These are phyloP conservation scores for Geosiphon pyriformis DNA, from an alignment of 192 early-diverging fungal genomes.

Conservation along the genomic window DNA sequence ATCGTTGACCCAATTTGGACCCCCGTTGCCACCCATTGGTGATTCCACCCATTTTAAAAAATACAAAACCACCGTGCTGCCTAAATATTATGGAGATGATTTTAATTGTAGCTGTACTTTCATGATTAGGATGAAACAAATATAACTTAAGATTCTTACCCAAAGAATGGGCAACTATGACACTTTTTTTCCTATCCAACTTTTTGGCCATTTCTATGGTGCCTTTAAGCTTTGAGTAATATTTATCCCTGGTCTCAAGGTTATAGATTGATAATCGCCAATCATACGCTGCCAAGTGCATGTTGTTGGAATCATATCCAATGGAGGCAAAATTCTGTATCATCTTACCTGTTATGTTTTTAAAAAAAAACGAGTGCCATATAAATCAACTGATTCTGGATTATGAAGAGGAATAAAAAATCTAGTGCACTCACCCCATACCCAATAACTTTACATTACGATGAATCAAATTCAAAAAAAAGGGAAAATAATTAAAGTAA, in stretches of 20 bases:
- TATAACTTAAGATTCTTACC: conserved; percentile 28
- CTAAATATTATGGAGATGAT: conserved; percentile 28
- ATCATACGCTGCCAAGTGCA: conserved; percentile 85
- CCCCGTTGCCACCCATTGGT: conserved; percentile 59
- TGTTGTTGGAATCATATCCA: conserved; percentile 85
- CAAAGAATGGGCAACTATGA: conserved; percentile 62
- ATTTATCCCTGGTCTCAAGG: conserved; percentile 75
- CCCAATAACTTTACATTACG: conserved; percentile 62
- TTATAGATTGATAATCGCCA: conserved; percentile 79
- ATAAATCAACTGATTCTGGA: neutral
- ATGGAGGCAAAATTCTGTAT: conserved; percentile 78
- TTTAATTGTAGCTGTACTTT: neutral
- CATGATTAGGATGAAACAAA: neutral
- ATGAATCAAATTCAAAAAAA: neutral
- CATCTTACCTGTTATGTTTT: conserved; percentile 29
- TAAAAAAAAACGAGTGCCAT: neutral
- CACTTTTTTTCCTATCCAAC: conserved; percentile 46
- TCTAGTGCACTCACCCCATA: conserved; percentile 58
- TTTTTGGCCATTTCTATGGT: conserved; percentile 59
- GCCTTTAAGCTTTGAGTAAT: conserved; percentile 71
- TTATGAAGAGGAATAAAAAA: conserved; percentile 1
- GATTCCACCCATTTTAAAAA: conserved; percentile 87
- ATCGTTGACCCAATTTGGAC: conserved; percentile 65
- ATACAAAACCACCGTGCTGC: conserved; percentile 64
- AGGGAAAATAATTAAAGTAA: neutral